phyloP scores from a whole-genome alignment of 1,284 basidiomycete species.

The Sutorius eximius region DNA sequence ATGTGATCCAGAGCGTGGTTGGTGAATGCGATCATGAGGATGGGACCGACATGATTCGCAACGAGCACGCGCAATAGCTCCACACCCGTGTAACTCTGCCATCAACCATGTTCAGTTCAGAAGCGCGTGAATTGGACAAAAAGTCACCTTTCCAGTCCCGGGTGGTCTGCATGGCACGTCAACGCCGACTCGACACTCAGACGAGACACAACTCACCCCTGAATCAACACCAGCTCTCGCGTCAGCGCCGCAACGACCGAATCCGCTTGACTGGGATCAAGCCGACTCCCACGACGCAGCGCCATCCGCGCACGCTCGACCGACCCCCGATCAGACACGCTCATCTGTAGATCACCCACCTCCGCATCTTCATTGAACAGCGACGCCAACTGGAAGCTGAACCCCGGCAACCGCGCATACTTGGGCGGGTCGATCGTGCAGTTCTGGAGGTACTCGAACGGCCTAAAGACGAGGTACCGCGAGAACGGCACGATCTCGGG shows the following conservation, averaged over 20 bases:
- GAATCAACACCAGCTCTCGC: conserved; percentile 62
- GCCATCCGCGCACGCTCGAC: conserved; percentile 39
- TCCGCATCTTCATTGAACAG: conserved; percentile 34
- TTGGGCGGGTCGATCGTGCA: conserved; percentile 46
- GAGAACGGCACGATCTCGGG: conserved; percentile 56
- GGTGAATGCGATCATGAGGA: conserved; percentile 71
- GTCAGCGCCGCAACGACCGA: conserved; percentile 61
- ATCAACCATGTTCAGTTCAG: conserved; percentile 1
- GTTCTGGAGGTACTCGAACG: conserved; percentile 31
- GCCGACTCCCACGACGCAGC: conserved; percentile 46
- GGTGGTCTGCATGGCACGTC: conserved; percentile 51
- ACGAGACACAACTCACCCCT: conserved; percentile 51
- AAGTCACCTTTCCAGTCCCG: conserved; percentile 68
- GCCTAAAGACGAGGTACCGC: conserved; percentile 48
- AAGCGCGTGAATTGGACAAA: too few species aligned
- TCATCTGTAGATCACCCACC: conserved; percentile 22
- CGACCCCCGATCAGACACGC: conserved; percentile 19
- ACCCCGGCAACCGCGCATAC: conserved; percentile 49
- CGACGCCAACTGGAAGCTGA: conserved; percentile 49
- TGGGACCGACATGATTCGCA: conserved; percentile 48
- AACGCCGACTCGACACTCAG: background rate
- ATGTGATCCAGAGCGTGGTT: conserved; percentile 78
- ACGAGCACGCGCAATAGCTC: conserved; percentile 66
- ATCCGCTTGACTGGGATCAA: conserved; percentile 68
- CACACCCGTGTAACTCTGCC: conserved; percentile 63